Evolutionary conservation across 768 basidiomycete genomes (phyloP), one percentile per base, ranked within the genome.

Genomic region (Russula brevipes): DNA sequence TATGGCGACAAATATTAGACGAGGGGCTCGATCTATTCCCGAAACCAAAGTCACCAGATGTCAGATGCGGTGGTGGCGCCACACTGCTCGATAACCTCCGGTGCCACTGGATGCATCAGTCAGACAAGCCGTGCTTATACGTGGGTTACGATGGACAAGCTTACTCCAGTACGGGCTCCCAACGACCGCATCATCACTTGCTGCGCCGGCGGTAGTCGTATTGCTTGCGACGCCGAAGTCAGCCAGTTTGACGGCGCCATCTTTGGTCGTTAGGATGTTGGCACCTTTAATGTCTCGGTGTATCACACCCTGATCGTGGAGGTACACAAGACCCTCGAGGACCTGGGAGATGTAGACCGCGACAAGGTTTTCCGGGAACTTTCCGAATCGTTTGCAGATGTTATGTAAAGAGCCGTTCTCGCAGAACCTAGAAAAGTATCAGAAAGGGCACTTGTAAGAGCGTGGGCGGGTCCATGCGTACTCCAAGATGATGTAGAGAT

Each of bases 241-340:
- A 12, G 97, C 97, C n/a, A 99, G 82, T 75, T 98, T 99, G 63
- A 99, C 95, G 24, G 88, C 89, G 7, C 97, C 97, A 77, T 98
- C 96, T 76, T 99, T 99, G 73, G 97, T 98, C 19, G 97, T 98
- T 50, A 99, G 80, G 71, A 99, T 97, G 68, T 99, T 99, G 14
- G 97, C 96, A 41, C 97, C 97, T 74, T 99, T 99, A 79, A 99
- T 98, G 70, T 99, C 97, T 38, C 97, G 83, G 73, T 99, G 97
- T 69, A 99, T 98, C 65, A 99, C 97, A 79, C 97, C 97, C 78
- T 98, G 96, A 68, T 98, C 96, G 72, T 99, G 97, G 19, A 99
- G 85, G 73, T 99, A 99, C 53, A 95, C 88, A 39, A 99, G 81
- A 1, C 97, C 97, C 70, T 96, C 91, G 36, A 99, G 81, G 30